These are phyloP conservation scores for Ustilago xerochloae DNA, from an alignment of 1,284 basidiomycete species.

Conservation along the genomic window DNA sequence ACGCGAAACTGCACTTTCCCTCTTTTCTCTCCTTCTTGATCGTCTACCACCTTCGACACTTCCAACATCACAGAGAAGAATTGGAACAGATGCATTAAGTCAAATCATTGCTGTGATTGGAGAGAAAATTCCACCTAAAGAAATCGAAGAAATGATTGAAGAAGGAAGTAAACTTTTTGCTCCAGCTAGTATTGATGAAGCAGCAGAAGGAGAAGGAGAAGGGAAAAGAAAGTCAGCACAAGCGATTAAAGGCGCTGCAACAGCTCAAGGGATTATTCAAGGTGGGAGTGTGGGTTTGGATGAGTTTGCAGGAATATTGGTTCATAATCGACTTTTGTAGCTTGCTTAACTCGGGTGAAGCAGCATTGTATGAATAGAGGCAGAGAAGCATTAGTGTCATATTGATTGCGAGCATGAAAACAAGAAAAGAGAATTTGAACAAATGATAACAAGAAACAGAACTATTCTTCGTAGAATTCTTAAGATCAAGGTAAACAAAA, in stretches of 20 bases:
- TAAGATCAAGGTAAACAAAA: not conserved
- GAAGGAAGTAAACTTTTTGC: constrained; percentile 47
- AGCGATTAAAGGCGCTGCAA: constrained; percentile 27
- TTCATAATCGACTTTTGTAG: constrained; percentile 36
- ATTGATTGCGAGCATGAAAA: no score
- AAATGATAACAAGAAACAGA: no score
- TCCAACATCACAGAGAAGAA: constrained; percentile 12
- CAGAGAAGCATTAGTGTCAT: no score
- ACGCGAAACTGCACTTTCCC: constrained; percentile 10
- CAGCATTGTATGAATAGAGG: no score
- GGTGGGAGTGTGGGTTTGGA: constrained; percentile 32
- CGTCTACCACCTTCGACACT: constrained; percentile 22
- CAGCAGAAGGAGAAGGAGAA: not conserved
- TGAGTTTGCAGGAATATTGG: constrained; percentile 41
- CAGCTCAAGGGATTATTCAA: constrained; percentile 18
- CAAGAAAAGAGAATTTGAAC: no score
- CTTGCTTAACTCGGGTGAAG: not conserved
- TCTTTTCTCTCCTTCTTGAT: constrained; percentile 28
- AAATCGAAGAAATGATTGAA: constrained; percentile 49
- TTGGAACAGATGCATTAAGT: constrained; percentile 16
- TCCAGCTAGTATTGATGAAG: constrained; percentile 15
- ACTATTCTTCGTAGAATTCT: no score
- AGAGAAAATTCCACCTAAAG: constrained; percentile 42
- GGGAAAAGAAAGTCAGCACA: constrained; percentile 17
- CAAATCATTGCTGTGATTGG: constrained; percentile 14